A percentile compares a stretch with the other conserved stretches of the same genome.
These are phyloP conservation scores for Lipomyces yarrowii DNA, from an alignment of 1,139 yeast species.

Conservation along the genomic window DNA sequence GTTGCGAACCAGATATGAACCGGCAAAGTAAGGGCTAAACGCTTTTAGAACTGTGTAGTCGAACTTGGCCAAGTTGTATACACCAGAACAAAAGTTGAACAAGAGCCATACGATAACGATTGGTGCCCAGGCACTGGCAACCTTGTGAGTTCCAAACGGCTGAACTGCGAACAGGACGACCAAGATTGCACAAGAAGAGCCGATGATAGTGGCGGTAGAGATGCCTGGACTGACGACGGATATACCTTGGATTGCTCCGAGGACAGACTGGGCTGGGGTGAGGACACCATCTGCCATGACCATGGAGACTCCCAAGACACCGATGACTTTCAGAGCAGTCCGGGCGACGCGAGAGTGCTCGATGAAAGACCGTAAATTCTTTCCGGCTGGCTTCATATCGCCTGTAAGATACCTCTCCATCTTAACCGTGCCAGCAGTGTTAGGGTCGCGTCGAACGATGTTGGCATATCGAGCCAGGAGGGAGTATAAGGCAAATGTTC, in stretches of 20 bases:
- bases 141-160: constrained; percentile 44
- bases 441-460: constrained; percentile 50
- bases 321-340: background rate
- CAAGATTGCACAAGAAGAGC: constrained; percentile 51
- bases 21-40: background rate
- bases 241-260: constrained; percentile 46
- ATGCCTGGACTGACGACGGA: constrained; percentile 47
- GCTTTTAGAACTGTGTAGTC: background rate
- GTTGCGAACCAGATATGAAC: constrained; percentile 50
- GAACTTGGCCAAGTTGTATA: background rate
- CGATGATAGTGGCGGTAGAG: constrained; percentile 36
- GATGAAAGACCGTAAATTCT: background rate
- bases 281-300: constrained; percentile 56
- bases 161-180: constrained; percentile 48
- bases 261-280: constrained; percentile 58
- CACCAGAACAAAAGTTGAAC: background rate
- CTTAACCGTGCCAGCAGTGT: constrained; percentile 38
- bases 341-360: background rate
- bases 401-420: constrained; percentile 1
- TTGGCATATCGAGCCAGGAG: constrained; percentile 48
- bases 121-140: constrained; percentile 49
- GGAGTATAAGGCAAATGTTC: constrained; percentile 57
- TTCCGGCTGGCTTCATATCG: constrained; percentile 23
- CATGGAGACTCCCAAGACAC: constrained; percentile 13
- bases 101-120: constrained; percentile 41